phyloP scores from a whole-genome alignment of 768 basidiomycete species.

The Boletus insuetus region DNA sequence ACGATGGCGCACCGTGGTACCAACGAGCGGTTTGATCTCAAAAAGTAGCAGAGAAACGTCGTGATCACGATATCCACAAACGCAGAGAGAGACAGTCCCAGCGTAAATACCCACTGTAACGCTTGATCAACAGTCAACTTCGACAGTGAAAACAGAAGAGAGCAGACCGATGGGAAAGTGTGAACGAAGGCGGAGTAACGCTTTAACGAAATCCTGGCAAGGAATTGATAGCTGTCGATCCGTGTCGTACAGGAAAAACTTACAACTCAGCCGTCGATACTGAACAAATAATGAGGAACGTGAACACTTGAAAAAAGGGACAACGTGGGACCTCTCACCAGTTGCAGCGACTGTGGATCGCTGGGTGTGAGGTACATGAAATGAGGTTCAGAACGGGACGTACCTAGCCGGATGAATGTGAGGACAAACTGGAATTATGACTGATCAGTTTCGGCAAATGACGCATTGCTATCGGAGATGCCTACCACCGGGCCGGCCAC shows the following conservation, averaged over 20 bases:
- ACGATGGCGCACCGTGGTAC: conserved; percentile 31
- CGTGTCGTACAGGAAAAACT: not conserved
- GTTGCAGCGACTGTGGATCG: conserved; percentile 16
- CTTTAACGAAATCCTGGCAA: conserved; percentile 13
- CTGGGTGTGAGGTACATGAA: not conserved
- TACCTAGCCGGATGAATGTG: conserved; percentile 19
- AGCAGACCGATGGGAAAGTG: conserved; percentile 12
- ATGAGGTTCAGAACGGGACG: not conserved
- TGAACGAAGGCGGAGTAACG: conserved; percentile 4
- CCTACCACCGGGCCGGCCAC: conserved; percentile 20
- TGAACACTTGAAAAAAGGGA: not conserved
- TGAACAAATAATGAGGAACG: not conserved
- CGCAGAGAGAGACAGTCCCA: conserved; percentile 45
- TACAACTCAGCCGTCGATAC: conserved; percentile 25
- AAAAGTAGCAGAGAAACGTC: conserved; percentile 38
- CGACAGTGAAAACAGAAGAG: not conserved
- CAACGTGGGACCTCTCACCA: conserved; percentile 2
- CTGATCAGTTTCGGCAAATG: not conserved
- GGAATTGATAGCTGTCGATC: no score
- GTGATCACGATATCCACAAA: conserved; percentile 47
- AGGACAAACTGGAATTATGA: conserved; percentile 9
- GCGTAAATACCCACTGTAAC: conserved; percentile 45
- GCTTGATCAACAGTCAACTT: not conserved
- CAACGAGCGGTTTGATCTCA: conserved; percentile 37
- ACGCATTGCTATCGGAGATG: not conserved